Percentiles rank a stretch among this genome's conserved stretches.
These are phyloP conservation scores for Phytophthora pisi DNA, from an alignment of 352 stramenopile species.

Conservation along the genomic window DNA sequence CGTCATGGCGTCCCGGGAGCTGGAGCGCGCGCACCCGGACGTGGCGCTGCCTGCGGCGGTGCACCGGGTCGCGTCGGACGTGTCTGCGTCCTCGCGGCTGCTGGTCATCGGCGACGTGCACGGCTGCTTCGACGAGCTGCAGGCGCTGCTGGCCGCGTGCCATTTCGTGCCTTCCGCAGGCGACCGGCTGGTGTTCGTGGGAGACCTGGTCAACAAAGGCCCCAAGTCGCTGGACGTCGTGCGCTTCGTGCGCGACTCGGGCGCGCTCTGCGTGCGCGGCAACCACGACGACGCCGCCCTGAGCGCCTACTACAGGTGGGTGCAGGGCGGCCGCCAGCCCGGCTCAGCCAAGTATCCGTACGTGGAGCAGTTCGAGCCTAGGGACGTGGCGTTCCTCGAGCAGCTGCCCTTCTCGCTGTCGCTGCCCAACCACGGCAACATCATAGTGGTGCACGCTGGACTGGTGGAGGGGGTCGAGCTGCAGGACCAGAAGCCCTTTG, in stretches of 20 bases:
- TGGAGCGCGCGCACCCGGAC: slow-evolving; percentile 40
- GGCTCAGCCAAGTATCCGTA: slow-evolving; percentile 68
- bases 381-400: slow-evolving; percentile 73
- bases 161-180: slow-evolving; percentile 37
- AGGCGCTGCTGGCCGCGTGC: slow-evolving; percentile 54
- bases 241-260: slow-evolving; percentile 64
- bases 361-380: slow-evolving; percentile 53
- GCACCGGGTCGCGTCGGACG: slow-evolving; percentile 47
- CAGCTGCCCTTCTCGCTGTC: slow-evolving; percentile 80
- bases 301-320: slow-evolving; percentile 61
- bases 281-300: slow-evolving; percentile 86
- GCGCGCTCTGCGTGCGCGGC: slow-evolving; percentile 67
- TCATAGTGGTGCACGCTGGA: slow-evolving; percentile 78
- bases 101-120: slow-evolving; percentile 93
- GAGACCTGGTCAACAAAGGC: slow-evolving; percentile 94
- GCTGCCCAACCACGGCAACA: slow-evolving; percentile 55
- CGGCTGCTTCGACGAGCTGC: slow-evolving; percentile 89
- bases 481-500: slow-evolving; percentile 80
- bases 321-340: slow-evolving; percentile 16
- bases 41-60: slow-evolving; percentile 54
- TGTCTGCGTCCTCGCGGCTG: slow-evolving; percentile 47
- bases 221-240: slow-evolving; percentile 83
- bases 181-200: slow-evolving; percentile 89
- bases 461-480: slow-evolving; percentile 65
- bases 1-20: slow-evolving; percentile 9